These are phyloP conservation scores for Marchantia paleacea DNA, from an alignment of 225 moss, liverwort and hornwort genomes.

Conservation along the genomic window DNA sequence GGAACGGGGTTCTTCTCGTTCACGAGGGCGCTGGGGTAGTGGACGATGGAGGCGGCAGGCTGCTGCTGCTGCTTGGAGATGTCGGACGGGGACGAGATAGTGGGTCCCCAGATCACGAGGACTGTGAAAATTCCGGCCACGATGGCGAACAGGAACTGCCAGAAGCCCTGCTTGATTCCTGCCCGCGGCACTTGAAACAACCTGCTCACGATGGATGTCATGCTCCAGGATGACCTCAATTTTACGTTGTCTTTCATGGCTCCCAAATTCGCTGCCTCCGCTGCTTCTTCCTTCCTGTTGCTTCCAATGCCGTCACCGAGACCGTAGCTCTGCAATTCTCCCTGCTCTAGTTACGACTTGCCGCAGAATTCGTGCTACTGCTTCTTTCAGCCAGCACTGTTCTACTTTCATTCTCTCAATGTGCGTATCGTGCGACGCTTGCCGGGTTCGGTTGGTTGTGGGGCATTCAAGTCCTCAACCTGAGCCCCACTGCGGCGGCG, in stretches of 20 bases:
- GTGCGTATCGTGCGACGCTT: no score
- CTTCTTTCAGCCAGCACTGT: no score
- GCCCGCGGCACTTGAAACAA: not conserved
- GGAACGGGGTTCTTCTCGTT: not conserved
- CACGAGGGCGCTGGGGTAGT: not conserved
- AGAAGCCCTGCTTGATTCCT: not conserved
- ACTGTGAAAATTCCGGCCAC: slow-evolving; percentile 4
- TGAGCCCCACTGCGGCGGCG: not conserved
- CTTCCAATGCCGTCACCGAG: no score
- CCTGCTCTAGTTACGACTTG: no score
- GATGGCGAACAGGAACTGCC: not conserved
- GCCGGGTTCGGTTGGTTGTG: no score
- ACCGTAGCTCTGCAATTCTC: no score
- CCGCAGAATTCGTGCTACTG: no score
- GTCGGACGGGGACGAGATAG: not conserved
- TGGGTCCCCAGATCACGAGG: slow-evolving; percentile 14
- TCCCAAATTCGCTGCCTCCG: not conserved
- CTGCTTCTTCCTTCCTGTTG: no score
- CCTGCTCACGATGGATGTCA: not conserved
- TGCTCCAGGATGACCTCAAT: not conserved
- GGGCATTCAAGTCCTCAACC: not conserved
- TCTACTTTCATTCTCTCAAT: no score
- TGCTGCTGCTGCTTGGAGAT: not conserved
- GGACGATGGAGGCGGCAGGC: not conserved
- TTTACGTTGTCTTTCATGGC: slow-evolving; percentile 16